Percentiles rank a stretch among this genome's conserved stretches.
phyloP scores from a whole-genome alignment of 164 flowering plant genomes.

The Vitis cinerea region DNA sequence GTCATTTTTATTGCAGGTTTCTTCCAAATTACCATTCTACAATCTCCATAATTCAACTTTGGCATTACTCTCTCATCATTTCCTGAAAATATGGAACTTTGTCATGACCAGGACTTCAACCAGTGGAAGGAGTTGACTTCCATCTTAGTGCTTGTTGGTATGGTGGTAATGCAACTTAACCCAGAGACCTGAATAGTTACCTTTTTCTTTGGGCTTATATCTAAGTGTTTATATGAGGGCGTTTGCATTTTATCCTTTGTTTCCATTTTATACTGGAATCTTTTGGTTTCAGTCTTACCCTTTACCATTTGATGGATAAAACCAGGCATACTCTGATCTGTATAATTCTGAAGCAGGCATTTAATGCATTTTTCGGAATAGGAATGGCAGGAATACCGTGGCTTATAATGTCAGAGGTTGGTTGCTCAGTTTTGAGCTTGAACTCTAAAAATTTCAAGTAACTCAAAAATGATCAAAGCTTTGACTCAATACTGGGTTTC shows the following conservation, averaged over 20 bases:
- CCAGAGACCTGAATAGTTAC: too few species aligned
- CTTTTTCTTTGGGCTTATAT: not conserved
- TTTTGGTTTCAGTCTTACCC: too few species aligned
- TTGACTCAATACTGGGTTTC: not conserved
- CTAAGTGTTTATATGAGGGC: too few species aligned
- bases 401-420: conserved; percentile 30
- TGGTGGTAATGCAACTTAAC: conserved; percentile 16
- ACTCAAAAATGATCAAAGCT: conserved; percentile 28
- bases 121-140: conserved; percentile 13
- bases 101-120: conserved; percentile 6
- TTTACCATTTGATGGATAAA: not conserved
- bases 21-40: not conserved
- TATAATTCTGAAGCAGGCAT: conserved; percentile 11
- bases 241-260: too few species aligned
- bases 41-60: not conserved
- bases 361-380: not conserved
- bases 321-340: not conserved
- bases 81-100: not conserved
- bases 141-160: conserved; percentile 15
- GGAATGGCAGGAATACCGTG: conserved; percentile 27
- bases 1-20: conserved; percentile 38
- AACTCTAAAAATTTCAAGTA: too few species aligned
- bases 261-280: too few species aligned
- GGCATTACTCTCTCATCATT: not conserved
- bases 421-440: not conserved